Percentiles rank a stretch among this genome's conserved stretches.
phyloP scores from a whole-genome alignment of 2,329 filamentous ascomycete species.

The Fusarium camptoceras region DNA sequence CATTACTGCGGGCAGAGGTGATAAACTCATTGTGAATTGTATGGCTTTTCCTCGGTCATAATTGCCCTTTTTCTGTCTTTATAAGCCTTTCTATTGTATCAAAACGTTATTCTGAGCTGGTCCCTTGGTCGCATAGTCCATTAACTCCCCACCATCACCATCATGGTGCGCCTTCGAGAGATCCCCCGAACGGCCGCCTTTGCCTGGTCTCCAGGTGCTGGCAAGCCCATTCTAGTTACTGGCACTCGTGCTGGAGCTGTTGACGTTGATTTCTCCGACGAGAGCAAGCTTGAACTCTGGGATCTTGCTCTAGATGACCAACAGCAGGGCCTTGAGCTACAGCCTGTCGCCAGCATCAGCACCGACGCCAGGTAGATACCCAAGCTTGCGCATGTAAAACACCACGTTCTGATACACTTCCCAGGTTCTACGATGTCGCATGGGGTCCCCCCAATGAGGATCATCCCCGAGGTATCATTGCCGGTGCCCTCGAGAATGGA shows the following conservation, averaged over 20 bases:
- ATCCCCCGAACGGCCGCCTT: constrained; percentile 97
- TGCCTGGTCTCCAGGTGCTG: constrained; percentile 89
- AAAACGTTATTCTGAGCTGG: constrained; percentile 40
- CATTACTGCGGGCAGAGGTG: constrained; percentile 50
- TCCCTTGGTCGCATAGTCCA: constrained; percentile 41
- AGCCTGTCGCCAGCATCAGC: constrained; percentile 83
- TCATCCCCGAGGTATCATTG: constrained; percentile 87
- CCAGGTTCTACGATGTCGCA: constrained; percentile 94
- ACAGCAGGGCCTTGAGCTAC: constrained; percentile 82
- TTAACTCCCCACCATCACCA: constrained; percentile 50
- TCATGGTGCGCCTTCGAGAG: constrained; percentile 96
- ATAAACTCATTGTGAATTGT: constrained; percentile 36
- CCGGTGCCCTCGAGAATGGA: constrained; percentile 94
- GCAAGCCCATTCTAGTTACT: constrained; percentile 86
- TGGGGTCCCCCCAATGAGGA: constrained; percentile 88
- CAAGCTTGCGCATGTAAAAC: constrained; percentile 17
- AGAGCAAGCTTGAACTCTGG: constrained; percentile 97
- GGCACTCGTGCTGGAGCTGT: constrained; percentile 96
- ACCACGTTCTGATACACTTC: constrained; percentile 28
- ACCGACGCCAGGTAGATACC: constrained; percentile 84
- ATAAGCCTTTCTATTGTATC: constrained; percentile 28
- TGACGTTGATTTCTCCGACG: constrained; percentile 96
- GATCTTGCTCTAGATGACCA: constrained; percentile 85
- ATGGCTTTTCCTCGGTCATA: constrained; percentile 37
- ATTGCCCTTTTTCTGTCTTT: constrained; percentile 36